Evolutionary conservation across 2,329 filamentous ascomycete species (phyloP), one percentile per base, ranked within the genome.

Genomic region (Fusarium setosum): DNA sequence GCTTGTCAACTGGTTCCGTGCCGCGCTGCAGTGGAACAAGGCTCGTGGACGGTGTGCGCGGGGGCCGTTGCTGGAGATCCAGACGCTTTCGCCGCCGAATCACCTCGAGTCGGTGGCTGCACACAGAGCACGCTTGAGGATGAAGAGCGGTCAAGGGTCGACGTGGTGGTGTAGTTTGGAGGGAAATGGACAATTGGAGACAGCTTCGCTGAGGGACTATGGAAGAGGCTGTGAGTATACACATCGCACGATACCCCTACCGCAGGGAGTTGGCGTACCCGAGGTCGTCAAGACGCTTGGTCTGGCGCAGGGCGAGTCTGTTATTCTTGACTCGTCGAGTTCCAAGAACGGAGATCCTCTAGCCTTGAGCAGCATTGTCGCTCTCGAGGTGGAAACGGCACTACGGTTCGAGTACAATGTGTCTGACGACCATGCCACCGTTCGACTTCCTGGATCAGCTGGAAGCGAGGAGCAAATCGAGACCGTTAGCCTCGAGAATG

Each of bases 1-100:
- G 23, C 82, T 97, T 32, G 77, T 77, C 49, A 93, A 92, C 71
- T 97, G 94, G 93, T 96, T 94, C 84, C 73, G 76, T 5, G 82
- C 88, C 72, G 89, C 89, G 1, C 78, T 83, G 54, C 74, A 77
- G 38, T 94, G 91, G 87, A 91, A 90, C 47, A 71, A 78, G 29
- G 57, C 59, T 13, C 68, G 66, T 7, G 63, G 59, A 41, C 68
- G 67, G 37, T 31, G 35, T 51, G 59, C 59, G 10, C 49, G 55
- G n/a, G 65, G 52, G 6, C 45, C 62, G 8, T 15, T 67, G 4
- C 10, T 72, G 32, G 48, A 65, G 9, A 72, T 72, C 13, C 61
- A 72, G 35, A 72, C 70, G 5, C 56, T 72, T 3, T 72, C 70
- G 6, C 70, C 70, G 3, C 70, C 70, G 7, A 72, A 65, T 20